These are phyloP conservation scores for Tulasnella sp. DNA, from an alignment of 768 basidiomycete species.

Conservation along the genomic window DNA sequence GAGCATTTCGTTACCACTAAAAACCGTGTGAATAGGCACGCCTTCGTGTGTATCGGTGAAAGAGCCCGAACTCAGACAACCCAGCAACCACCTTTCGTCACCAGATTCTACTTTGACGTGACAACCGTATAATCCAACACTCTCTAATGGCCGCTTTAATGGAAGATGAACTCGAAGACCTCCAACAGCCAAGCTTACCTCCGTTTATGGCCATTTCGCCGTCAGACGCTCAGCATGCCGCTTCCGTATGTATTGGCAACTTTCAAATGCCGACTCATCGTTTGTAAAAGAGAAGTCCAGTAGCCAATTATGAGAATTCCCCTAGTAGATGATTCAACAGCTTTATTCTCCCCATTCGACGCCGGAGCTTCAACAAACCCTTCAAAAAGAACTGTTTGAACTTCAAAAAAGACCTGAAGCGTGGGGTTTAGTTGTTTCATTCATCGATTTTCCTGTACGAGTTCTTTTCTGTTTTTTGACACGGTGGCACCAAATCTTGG, in stretches of 20 bases:
- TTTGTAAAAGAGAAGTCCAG: no score
- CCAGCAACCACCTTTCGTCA: no score
- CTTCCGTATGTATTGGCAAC: constrained; percentile 2
- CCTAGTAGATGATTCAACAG: constrained; percentile 11
- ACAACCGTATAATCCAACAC: no score
- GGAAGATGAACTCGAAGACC: neutral
- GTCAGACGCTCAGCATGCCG: constrained; percentile 11
- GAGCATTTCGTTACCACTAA: no score
- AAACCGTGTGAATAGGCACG: no score
- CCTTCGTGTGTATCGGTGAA: no score
- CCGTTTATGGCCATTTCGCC: constrained; percentile 5
- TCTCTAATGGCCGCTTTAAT: no score
- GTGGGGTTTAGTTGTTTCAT: constrained; percentile 72
- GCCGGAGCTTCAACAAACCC: constrained; percentile 16
- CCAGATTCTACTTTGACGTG: no score
- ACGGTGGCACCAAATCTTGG: neutral
- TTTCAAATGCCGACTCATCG: neutral
- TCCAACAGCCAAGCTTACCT: constrained; percentile 2
- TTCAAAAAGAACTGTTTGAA: constrained; percentile 19
- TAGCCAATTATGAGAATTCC: no score
- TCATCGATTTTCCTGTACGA: constrained; percentile 41
- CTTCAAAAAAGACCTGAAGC: constrained; percentile 36
- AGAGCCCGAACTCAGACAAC: no score
- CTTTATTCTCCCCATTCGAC: constrained; percentile 15
- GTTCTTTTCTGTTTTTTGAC: neutral